These are phyloP conservation scores for Volutella citrinella DNA, from an alignment of 2,329 filamentous ascomycete genomes.

Conservation along the genomic window DNA sequence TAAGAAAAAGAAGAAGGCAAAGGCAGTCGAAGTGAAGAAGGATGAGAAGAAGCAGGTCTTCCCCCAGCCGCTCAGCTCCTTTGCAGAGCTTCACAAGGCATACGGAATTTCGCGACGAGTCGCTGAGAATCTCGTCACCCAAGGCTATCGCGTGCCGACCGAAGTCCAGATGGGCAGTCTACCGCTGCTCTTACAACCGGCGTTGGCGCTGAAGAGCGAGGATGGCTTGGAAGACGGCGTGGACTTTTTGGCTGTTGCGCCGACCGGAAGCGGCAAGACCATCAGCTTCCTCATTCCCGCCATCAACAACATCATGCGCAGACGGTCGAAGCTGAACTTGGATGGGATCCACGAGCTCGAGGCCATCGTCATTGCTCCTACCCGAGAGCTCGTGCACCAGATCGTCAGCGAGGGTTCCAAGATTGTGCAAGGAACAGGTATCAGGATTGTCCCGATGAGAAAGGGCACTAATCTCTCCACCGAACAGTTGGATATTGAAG, in stretches of 20 bases:
- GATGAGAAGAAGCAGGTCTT: conserved; percentile 63
- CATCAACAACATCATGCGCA: conserved; percentile 69
- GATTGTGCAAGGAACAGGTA: conserved; percentile 69
- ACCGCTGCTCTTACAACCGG: conserved; percentile 68
- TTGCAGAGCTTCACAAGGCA: conserved; percentile 65
- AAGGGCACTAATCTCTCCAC: conserved; percentile 74
- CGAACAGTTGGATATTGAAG: conserved; percentile 36
- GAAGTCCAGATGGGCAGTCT: conserved; percentile 89
- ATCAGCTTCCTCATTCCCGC: conserved; percentile 87
- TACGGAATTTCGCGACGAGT: conserved; percentile 75
- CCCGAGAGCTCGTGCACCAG: conserved; percentile 73
- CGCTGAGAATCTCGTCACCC: conserved; percentile 73
- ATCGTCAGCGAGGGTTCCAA: conserved; percentile 87
- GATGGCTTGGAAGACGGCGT: conserved; percentile 41
- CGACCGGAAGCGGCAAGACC: conserved; percentile 95
- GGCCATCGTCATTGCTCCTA: conserved; percentile 72
- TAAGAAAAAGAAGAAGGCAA: conserved; percentile 53
- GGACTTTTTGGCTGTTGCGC: conserved; percentile 84
- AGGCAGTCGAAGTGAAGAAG: conserved; percentile 44
- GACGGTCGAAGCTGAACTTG: conserved; percentile 45
- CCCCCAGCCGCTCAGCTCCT: conserved; percentile 76
- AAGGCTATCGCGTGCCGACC: conserved; percentile 84
- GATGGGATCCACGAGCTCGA: conserved; percentile 49
- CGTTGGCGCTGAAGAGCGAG: conserved; percentile 43
- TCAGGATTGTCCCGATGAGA: conserved; percentile 77